These are phyloP conservation scores for Neofusicoccum laricinum DNA, from an alignment of 2,329 filamentous ascomycete species.

Conservation along the genomic window DNA sequence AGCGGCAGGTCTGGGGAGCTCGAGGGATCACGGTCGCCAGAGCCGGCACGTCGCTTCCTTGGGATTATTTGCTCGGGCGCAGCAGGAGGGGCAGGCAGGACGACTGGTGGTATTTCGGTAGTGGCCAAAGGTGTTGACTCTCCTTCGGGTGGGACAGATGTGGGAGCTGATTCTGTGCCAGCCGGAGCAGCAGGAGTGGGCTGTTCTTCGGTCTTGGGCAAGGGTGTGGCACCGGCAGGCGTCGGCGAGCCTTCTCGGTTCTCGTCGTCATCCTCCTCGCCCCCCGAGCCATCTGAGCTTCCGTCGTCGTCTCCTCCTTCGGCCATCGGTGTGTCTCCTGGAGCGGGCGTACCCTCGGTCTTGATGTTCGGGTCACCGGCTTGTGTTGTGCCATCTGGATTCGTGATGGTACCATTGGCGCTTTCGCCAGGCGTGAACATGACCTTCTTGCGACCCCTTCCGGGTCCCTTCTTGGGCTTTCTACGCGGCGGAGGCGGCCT, in stretches of 20 bases:
- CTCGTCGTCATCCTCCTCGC: slow-evolving; percentile 45
- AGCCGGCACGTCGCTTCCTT: slow-evolving; percentile 5
- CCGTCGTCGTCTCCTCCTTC: slow-evolving; percentile 49
- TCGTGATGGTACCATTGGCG: slow-evolving; percentile 36
- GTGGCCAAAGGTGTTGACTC: not conserved
- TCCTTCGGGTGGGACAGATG: not conserved
- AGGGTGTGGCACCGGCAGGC: slow-evolving; percentile 32
- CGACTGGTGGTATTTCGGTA: not conserved
- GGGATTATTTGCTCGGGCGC: not conserved
- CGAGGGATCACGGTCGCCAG: slow-evolving; percentile 28
- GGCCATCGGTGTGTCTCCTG: slow-evolving; percentile 39
- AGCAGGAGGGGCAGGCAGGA: not conserved
- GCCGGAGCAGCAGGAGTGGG: slow-evolving; percentile 2
- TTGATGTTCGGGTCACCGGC: slow-evolving; percentile 28
- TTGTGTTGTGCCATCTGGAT: slow-evolving; percentile 26
- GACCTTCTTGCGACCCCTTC: slow-evolving; percentile 75
- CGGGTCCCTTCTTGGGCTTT: slow-evolving; percentile 72
- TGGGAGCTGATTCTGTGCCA: not conserved
- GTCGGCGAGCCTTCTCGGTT: slow-evolving; percentile 48
- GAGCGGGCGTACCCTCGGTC: slow-evolving; percentile 41
- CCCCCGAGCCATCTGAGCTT: slow-evolving; percentile 51
- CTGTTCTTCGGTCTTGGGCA: slow-evolving; percentile 22
- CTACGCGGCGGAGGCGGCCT: slow-evolving; percentile 75
- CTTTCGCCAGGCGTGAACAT: slow-evolving; percentile 52
- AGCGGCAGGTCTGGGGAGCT: slow-evolving; percentile 45